Percentiles rank a stretch among this genome's conserved stretches.
phyloP scores from a whole-genome alignment of 352 stramenopile genomes.

The Pilasporangium apinafurcum region DNA sequence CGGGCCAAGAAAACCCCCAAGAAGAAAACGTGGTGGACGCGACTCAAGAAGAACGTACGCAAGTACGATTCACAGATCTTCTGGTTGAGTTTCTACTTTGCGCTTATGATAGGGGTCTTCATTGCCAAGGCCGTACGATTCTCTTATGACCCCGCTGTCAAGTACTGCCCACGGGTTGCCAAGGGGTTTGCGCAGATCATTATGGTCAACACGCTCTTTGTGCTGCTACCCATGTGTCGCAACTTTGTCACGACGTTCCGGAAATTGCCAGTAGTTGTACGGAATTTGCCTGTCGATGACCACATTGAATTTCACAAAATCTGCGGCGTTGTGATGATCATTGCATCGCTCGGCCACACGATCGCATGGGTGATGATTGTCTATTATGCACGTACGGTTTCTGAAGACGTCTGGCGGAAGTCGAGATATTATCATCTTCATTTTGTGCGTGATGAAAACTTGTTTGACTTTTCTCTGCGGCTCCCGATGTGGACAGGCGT shows the following conservation, averaged over 20 bases:
- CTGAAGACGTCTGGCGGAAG: slow-evolving; percentile 26
- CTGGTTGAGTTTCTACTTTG: slow-evolving; percentile 37
- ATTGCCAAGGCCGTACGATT: slow-evolving; percentile 35
- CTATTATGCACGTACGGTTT: slow-evolving; percentile 31
- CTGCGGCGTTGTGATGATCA: slow-evolving; percentile 61
- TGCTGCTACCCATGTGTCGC: slow-evolving; percentile 70
- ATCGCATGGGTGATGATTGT: slow-evolving; percentile 50
- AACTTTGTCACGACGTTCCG: slow-evolving; percentile 56
- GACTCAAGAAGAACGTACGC: slow-evolving; percentile 24
- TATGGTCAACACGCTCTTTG: slow-evolving; percentile 69
- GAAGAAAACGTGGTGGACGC: slow-evolving; percentile 4
- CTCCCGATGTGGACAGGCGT: slow-evolving; percentile 59
- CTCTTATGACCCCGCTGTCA: slow-evolving; percentile 36
- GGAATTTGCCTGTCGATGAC: slow-evolving; percentile 51
- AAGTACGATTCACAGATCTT: slow-evolving; percentile 47
- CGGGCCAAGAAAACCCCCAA: background rate
- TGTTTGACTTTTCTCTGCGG: slow-evolving; percentile 31
- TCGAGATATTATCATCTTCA: slow-evolving; percentile 35
- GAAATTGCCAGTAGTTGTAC: slow-evolving; percentile 30
- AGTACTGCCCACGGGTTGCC: slow-evolving; percentile 44
- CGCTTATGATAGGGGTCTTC: slow-evolving; percentile 36
- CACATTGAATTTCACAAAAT: slow-evolving; percentile 75
- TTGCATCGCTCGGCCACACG: slow-evolving; percentile 49
- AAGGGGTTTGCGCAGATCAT: slow-evolving; percentile 68
- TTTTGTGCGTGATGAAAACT: slow-evolving; percentile 46